phyloP scores from a whole-genome alignment of 192 early-diverging fungal species.

The Coemansia furcata region DNA sequence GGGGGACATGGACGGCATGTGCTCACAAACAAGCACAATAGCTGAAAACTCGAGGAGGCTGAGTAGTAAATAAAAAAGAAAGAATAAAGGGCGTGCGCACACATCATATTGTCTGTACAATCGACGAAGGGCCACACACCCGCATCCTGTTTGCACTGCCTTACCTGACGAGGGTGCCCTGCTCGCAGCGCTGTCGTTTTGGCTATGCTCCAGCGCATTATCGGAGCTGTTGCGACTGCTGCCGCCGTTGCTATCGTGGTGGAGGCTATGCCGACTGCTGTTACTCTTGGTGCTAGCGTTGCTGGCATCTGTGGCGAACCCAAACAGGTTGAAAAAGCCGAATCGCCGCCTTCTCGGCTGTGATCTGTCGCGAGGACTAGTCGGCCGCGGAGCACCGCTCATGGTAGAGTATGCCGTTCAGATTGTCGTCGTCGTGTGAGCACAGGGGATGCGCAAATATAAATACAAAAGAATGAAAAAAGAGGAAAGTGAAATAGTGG shows the following conservation, averaged over 20 bases:
- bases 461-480: neutral
- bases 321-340: constrained; percentile 49
- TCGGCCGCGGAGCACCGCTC: constrained; percentile 13
- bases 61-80: neutral
- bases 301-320: constrained; percentile 17
- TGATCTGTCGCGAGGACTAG: constrained; percentile 16
- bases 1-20: neutral
- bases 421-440: neutral
- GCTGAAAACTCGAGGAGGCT: neutral
- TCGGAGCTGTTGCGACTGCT: constrained; percentile 6
- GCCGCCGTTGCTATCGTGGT: constrained; percentile 1
- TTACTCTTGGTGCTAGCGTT: constrained; percentile 6
- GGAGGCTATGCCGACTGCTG: constrained; percentile 2
- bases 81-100: neutral
- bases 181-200: neutral
- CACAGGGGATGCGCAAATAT: neutral
- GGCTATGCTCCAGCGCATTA: neutral
- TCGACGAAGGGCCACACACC: neutral
- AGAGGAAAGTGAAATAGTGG: constrained; percentile 1
- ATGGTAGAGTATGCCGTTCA: constrained; percentile 4
- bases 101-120: neutral
- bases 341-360: constrained; percentile 29
- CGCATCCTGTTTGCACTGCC: neutral
- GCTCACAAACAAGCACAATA: constrained; percentile 3
- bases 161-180: neutral